A percentile compares a stretch with the other conserved stretches of the same genome.
Evolutionary conservation across 164 flowering plant species (phyloP).

Genomic region (Chimonanthus salicifolius): DNA sequence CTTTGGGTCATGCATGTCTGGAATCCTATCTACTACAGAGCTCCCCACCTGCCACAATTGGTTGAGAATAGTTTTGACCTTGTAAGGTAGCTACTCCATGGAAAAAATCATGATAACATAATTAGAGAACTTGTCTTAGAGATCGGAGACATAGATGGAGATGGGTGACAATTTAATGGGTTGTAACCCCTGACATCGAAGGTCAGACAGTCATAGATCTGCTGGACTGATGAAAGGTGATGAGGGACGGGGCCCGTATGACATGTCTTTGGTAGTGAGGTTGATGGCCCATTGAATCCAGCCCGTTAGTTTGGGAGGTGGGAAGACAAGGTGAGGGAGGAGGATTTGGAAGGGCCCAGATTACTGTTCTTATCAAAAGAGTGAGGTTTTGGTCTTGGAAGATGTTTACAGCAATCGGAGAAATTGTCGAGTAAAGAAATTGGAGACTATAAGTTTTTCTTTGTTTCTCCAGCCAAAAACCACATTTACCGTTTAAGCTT

Average conservation of each 20-base stretch:
- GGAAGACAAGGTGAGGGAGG: conserved; percentile 30
- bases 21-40: conserved; percentile 29
- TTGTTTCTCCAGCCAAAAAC: no score
- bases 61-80: conserved; percentile 29
- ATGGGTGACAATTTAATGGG: conserved; percentile 14
- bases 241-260: conserved; percentile 40
- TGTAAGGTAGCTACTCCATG: conserved; percentile 26
- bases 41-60: conserved; percentile 87
- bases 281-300: conserved; percentile 66
- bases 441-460: no score
- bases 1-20: conserved; percentile 32
- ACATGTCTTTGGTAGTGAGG: conserved; percentile 41
- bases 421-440: no score
- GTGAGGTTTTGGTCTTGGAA: conserved; percentile 19
- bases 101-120: conserved; percentile 42
- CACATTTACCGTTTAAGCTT: no score
- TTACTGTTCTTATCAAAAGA: conserved; percentile 40
- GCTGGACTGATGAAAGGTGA: conserved; percentile 24
- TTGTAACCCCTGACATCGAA: conserved; percentile 26
- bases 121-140: conserved; percentile 21
- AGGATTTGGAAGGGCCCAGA: conserved; percentile 24
- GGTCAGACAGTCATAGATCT: conserved; percentile 32
- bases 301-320: conserved; percentile 27
- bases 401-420: conserved; percentile 8
- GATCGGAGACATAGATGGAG: conserved; percentile 21